Base-by-base conservation (phyloP, 1,284 basidiomycete species). In the Sphaerobolus stellatus region DNA sequence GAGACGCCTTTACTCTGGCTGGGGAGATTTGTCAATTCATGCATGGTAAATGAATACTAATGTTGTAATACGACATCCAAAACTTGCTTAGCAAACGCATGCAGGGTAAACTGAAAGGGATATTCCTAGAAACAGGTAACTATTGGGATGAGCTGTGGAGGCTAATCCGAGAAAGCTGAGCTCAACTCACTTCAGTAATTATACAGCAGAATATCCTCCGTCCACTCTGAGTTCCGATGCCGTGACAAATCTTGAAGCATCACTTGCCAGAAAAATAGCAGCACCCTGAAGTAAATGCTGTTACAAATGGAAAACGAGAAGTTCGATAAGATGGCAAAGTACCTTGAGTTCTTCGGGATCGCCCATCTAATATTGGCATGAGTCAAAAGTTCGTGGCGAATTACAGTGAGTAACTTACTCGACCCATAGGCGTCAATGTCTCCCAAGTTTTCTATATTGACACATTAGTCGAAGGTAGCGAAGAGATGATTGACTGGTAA, bases 381-480 rank as follows among this genome's bases (percentile, higher is more conserved):
- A 16, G 49, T n/a, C 30, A 48, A 54, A 41, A 38, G 16, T 29
- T 18, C 14, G 31, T 52, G 14, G 50, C 14, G 4, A 27, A 54
- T 11, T 36, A 55, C 11, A 49, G 49, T 57, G 48, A 61, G 44
- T 24, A 45, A 75, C 78, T 64, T 67, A 88, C 88, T 72, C 81
- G 79, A 57, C 89, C 88, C 90, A 96, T 92, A 0, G 95, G 94
- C 5, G 94, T 97, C 64, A 94, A 68, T 63, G 80, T 82, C 68
- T 94, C 88, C 95, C 95, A 98, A 48, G 86, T 90, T 72, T 86
- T 88, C 83, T 90, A 69, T 45, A 66, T 29, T 46, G 29, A 48
- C 52, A 58, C 48, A 54, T 58, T 27, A 40, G 55, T 57, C 22
- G 14, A 46, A 52, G 50, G 25, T 13, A 47, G 20, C 6, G 5